A percentile compares a stretch with the other conserved stretches of the same genome.
Evolutionary conservation across 73 alveolate genomes (phyloP).

Genomic region (Paramecium primaurelia): DNA sequence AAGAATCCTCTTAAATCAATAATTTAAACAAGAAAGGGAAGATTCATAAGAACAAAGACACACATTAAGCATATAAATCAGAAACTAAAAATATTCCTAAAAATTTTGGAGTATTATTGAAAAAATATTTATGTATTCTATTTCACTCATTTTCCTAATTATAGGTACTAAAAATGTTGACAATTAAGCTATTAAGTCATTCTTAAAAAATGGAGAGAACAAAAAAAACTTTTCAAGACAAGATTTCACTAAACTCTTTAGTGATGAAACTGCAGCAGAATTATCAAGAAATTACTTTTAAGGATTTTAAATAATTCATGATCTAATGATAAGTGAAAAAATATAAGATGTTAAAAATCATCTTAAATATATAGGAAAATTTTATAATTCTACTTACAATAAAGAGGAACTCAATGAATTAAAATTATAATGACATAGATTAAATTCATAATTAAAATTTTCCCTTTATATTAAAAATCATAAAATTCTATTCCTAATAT

Average conservation of each 20-base stretch:
- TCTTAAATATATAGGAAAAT: neutral
- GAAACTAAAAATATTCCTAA: conserved; percentile 3
- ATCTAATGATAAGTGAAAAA: neutral
- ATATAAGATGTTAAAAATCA: conserved; percentile 19
- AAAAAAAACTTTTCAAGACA: conserved; percentile 32
- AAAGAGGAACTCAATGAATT: neutral
- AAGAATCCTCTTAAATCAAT: neutral
- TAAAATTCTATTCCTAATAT: neutral
- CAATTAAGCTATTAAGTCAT: neutral
- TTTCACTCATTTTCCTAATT: neutral
- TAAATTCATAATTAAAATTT: neutral
- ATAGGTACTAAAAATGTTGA: neutral
- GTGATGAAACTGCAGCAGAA: neutral
- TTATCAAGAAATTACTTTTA: conserved; percentile 4
- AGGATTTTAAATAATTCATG: neutral
- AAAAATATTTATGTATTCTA: neutral
- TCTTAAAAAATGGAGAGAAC: neutral
- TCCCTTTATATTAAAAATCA: neutral
- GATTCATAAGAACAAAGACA: neutral
- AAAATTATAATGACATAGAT: neutral
- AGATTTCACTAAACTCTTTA: neutral
- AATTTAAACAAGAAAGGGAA: neutral
- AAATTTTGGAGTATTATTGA: conserved; percentile 14
- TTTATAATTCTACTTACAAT: conserved; percentile 3
- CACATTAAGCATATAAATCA: neutral